A percentile compares a stretch with the other conserved stretches of the same genome.
Conservation (phyloP, 257 asterid genomes). For the Solanum gracilifrons region DNA sequence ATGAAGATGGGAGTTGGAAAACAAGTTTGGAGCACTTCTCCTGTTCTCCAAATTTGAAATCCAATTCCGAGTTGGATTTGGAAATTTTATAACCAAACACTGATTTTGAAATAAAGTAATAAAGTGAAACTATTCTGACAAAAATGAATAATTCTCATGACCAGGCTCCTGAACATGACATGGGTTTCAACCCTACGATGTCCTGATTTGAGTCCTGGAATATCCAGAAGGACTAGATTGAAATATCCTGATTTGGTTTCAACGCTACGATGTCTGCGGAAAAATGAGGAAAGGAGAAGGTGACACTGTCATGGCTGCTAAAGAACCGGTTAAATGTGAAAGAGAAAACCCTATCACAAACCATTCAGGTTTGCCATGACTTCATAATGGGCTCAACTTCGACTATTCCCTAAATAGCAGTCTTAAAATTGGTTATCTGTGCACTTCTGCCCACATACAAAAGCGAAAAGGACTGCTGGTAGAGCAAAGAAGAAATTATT, state of each 20-base stretch:
- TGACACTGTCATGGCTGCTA: neutral
- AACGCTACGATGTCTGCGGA: no score
- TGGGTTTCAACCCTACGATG: neutral
- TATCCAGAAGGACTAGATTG: neutral
- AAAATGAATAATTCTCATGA: neutral
- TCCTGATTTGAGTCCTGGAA: neutral
- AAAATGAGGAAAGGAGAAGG: neutral
- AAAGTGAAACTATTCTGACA: neutral
- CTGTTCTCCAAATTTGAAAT: neutral
- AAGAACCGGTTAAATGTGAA: neutral
- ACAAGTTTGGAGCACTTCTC: neutral
- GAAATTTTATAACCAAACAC: neutral
- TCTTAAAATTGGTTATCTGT: neutral
- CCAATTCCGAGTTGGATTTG: neutral
- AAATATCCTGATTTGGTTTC: no score
- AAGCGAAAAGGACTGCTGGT: neutral
- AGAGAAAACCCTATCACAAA: neutral
- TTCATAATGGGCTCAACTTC: neutral
- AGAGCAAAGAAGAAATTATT: neutral
- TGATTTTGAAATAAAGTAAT: neutral
- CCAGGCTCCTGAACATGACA: neutral
- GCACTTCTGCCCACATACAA: neutral
- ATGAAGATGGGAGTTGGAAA: neutral
- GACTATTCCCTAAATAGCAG: neutral
- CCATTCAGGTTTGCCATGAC: neutral